A percentile compares a stretch with the other conserved stretches of the same genome.
These are phyloP conservation scores for Pseudogymnoascus sp. DNA, from an alignment of 2,329 filamentous ascomycete genomes.

Conservation along the genomic window DNA sequence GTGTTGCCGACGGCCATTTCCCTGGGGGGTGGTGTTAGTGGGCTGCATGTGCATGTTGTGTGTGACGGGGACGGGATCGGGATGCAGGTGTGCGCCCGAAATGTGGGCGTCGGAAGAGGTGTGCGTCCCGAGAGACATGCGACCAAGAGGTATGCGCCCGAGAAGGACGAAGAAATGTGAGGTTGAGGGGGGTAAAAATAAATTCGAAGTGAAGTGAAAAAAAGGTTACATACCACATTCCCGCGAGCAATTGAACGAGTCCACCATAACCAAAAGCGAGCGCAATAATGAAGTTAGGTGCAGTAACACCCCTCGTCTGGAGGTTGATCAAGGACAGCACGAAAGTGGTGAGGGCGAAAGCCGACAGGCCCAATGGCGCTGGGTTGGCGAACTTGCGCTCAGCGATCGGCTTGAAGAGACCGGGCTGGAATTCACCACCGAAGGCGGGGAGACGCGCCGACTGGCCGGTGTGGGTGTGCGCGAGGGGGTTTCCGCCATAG, in stretches of 20 bases:
- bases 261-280: slow-evolving; percentile 56
- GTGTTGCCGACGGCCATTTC: slow-evolving; percentile 58
- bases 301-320: slow-evolving; percentile 35
- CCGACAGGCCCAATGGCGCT: slow-evolving; percentile 49
- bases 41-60: not conserved
- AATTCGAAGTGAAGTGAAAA: too few species aligned
- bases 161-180: not conserved
- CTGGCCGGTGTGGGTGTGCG: slow-evolving; percentile 36
- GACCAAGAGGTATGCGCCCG: not conserved
- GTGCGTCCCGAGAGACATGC: not conserved
- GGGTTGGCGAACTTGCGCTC: slow-evolving; percentile 50
- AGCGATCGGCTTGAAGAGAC: slow-evolving; percentile 45
- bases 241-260: slow-evolving; percentile 57
- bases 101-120: too few species aligned
- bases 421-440: slow-evolving; percentile 51
- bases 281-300: slow-evolving; percentile 46
- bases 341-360: slow-evolving; percentile 57
- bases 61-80: not conserved
- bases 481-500: slow-evolving; percentile 37
- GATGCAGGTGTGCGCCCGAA: too few species aligned
- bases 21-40: slow-evolving; percentile 30
- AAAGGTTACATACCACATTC: slow-evolving; percentile 49
- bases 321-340: slow-evolving; percentile 51
- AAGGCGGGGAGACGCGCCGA: slow-evolving; percentile 43
- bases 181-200: not conserved